phyloP scores from a whole-genome alignment of 169 alveolate species.

The Cryptosporidium meleagridis region DNA sequence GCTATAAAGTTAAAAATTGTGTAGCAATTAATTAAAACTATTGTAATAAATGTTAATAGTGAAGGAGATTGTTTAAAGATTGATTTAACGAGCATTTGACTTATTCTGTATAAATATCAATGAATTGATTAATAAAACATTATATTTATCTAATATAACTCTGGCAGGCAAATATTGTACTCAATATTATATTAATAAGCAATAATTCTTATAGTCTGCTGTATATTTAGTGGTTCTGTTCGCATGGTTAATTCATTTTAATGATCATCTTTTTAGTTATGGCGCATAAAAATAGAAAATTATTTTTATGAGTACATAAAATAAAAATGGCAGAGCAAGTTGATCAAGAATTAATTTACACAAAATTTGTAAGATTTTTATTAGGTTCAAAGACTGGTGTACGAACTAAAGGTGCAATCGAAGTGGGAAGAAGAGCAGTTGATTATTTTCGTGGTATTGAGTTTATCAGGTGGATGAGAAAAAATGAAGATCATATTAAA shows the following conservation, averaged over 20 bases:
- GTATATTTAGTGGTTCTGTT: not conserved
- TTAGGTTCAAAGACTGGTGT: slow-evolving; percentile 75
- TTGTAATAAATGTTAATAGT: not conserved
- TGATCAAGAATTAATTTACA: slow-evolving; percentile 7
- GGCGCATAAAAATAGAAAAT: not conserved
- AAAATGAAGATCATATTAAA: slow-evolving; percentile 77
- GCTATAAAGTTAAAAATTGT: not conserved
- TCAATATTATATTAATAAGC: not conserved
- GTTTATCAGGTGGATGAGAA: slow-evolving; percentile 79
- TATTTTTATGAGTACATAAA: not conserved
- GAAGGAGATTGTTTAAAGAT: not conserved
- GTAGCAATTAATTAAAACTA: not conserved
- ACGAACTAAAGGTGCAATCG: slow-evolving; percentile 80
- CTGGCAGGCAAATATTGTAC: not conserved
- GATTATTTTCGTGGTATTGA: slow-evolving; percentile 88
- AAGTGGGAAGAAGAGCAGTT: slow-evolving; percentile 88
- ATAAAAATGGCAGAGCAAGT: slow-evolving; percentile 24
- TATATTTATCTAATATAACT: not conserved
- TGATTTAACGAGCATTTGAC: not conserved
- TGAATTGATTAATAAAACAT: not conserved
- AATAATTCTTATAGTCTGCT: not conserved
- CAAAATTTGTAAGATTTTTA: slow-evolving; percentile 30
- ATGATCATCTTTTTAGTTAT: not conserved
- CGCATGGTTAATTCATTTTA: not conserved
- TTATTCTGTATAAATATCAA: not conserved